Percentiles rank a stretch among this genome's conserved stretches.
phyloP scores from a whole-genome alignment of 768 basidiomycete genomes.

The Crassisporium funariophilum region DNA sequence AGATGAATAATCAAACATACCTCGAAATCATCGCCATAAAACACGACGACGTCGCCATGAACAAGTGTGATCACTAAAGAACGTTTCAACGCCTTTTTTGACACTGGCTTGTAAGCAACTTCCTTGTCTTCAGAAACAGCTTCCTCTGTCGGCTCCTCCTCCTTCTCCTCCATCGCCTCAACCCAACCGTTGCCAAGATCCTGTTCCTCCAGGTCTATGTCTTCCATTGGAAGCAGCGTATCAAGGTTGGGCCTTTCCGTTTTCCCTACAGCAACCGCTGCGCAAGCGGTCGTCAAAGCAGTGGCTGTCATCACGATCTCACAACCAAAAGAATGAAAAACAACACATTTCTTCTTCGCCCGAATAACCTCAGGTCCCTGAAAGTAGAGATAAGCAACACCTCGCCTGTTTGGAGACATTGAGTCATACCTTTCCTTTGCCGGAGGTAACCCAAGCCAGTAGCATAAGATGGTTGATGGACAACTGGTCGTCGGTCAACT shows the following conservation, averaged over 20 bases:
- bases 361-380: conserved; percentile 27
- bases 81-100: conserved; percentile 10
- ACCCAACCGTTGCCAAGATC: neutral
- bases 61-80: conserved; percentile 37
- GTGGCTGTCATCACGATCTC: conserved; percentile 35
- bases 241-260: neutral
- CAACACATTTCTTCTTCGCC: conserved; percentile 28
- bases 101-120: conserved; percentile 11
- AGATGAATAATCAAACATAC: conserved; percentile 26
- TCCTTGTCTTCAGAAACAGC: neutral
- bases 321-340: conserved; percentile 40
- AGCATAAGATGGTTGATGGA: conserved; percentile 36
- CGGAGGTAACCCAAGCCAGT: conserved; percentile 45
- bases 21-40: conserved; percentile 45
- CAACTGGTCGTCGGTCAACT: conserved; percentile 24
- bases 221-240: neutral
- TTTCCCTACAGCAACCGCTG: conserved; percentile 4
- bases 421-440: conserved; percentile 35
- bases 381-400: neutral
- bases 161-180: neutral
- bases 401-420: neutral
- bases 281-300: conserved; percentile 16
- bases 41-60: conserved; percentile 44
- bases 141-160: neutral
- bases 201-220: conserved; percentile 2